Conservation (phyloP, 108 stramenopile genomes). For the Cyclotella choctawhatcheeana region DNA sequence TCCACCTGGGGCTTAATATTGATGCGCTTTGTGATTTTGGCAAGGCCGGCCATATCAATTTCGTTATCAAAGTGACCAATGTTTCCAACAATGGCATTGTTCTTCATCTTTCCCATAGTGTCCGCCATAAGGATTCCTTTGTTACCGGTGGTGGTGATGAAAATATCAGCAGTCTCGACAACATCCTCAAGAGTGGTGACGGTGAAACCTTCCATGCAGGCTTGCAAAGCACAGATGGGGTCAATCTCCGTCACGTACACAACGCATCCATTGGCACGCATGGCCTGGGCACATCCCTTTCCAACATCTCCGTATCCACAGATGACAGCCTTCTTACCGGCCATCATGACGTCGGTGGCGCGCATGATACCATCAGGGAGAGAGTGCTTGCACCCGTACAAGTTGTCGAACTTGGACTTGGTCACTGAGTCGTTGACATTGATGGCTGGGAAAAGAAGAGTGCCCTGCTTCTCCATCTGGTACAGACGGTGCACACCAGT, state of each 20-base stretch:
- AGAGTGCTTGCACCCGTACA: conserved; percentile 99
- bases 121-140: conserved; percentile 98
- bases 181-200: conserved; percentile 93
- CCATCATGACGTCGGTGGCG: conserved; percentile 99
- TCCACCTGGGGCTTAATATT: conserved; percentile 99
- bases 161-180: conserved; percentile 90
- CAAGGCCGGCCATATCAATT: conserved; percentile 98
- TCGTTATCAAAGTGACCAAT: conserved; percentile 99
- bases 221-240: conserved; percentile 99
- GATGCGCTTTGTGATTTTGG: conserved; percentile 88
- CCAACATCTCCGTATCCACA: conserved; percentile 99
- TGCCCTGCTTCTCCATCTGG: conserved; percentile 97
- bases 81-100: conserved; percentile 99
- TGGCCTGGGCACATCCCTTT: conserved; percentile 99
- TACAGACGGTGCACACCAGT: conserved; percentile 99
- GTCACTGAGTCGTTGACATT: conserved; percentile 99
- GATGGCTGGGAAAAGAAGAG: conserved; percentile 99
- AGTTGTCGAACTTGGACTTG: conserved; percentile 99
- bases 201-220: conserved; percentile 99
- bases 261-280: conserved; percentile 98
- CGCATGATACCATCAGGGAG: conserved; percentile 99
- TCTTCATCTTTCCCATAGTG: conserved; percentile 99
- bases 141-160: conserved; percentile 99
- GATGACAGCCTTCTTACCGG: conserved; percentile 99
- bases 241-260: conserved; percentile 99